These are phyloP conservation scores for Geotrichum siamense DNA, from an alignment of 1,139 yeast genomes.

Conservation along the genomic window DNA sequence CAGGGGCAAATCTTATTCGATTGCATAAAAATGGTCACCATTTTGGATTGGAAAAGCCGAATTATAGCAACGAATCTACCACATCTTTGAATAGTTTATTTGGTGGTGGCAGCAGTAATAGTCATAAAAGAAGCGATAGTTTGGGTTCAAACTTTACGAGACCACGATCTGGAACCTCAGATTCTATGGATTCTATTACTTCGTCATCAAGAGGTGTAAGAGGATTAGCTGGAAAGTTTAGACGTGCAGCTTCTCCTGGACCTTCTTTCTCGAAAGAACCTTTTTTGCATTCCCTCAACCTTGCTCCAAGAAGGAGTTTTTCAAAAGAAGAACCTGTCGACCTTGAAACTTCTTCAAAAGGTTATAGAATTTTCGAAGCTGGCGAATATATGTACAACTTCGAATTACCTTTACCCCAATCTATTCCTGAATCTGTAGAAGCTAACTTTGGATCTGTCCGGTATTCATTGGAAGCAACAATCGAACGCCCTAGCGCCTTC, in stretches of 20 bases:
- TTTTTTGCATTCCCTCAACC: slow-evolving; percentile 3
- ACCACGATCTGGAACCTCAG: neutral
- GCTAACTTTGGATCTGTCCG: slow-evolving; percentile 77
- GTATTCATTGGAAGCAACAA: slow-evolving; percentile 59
- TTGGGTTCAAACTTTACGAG: neutral
- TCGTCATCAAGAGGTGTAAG: slow-evolving; percentile 13
- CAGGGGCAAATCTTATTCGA: slow-evolving; percentile 55
- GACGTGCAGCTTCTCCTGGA: slow-evolving; percentile 19
- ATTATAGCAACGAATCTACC: neutral
- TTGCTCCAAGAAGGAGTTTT: slow-evolving; percentile 10
- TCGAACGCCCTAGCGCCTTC: slow-evolving; percentile 79
- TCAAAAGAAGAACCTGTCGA: slow-evolving; percentile 19
- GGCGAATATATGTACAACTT: slow-evolving; percentile 91
- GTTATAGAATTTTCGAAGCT: slow-evolving; percentile 49
- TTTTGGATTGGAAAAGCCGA: slow-evolving; percentile 1
- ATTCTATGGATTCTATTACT: neutral
- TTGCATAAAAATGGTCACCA: slow-evolving; percentile 28
- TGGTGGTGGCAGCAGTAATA: neutral
- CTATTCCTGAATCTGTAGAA: slow-evolving; percentile 70
- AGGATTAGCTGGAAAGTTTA: slow-evolving; percentile 15
- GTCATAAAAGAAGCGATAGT: neutral
- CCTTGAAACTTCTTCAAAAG: slow-evolving; percentile 22
- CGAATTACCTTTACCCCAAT: slow-evolving; percentile 78
- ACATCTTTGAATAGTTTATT: neutral
- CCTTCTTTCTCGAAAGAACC: slow-evolving; percentile 10